Percentiles rank a stretch among this genome's conserved stretches.
Conservation (phyloP, 257 asterid genomes). For the Solanum neorickii region DNA sequence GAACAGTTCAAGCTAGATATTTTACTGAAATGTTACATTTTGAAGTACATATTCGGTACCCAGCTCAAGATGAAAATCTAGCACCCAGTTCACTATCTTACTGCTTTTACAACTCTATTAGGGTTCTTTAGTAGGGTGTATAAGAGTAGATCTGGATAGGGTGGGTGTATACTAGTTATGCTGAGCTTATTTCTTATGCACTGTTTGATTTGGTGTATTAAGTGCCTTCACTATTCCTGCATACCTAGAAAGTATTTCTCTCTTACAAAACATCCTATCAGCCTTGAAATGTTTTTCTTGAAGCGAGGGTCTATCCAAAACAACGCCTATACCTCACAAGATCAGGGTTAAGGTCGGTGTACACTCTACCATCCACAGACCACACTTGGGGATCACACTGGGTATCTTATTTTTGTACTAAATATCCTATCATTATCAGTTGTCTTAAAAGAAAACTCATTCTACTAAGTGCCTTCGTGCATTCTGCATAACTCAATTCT, state of each 20-base stretch:
- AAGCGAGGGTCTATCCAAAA: not conserved
- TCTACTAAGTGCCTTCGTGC: not conserved
- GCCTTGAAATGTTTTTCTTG: not conserved
- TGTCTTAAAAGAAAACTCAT: not conserved
- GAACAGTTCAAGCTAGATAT: not conserved
- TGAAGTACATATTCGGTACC: not conserved
- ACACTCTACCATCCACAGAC: not conserved
- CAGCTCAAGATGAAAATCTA: not conserved
- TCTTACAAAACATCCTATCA: not conserved
- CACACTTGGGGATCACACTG: not conserved
- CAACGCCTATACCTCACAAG: not conserved
- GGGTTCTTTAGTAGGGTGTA: not conserved
- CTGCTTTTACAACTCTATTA: not conserved
- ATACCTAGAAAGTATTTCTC: not conserved
- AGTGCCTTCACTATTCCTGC: not conserved
- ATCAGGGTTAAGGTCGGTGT: not conserved
- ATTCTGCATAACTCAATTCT: not conserved
- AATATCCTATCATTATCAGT: not conserved
- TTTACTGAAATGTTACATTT: not conserved
- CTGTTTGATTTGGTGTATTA: not conserved
- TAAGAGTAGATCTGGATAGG: not conserved
- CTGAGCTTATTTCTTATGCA: not conserved
- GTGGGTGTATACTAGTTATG: not conserved
- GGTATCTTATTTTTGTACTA: not conserved
- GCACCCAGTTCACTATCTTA: not conserved